A percentile compares a stretch with the other conserved stretches of the same genome.
Evolutionary conservation across 2,329 filamentous ascomycete genomes (phyloP).

Genomic region (Pseudogymnoascus sp.): DNA sequence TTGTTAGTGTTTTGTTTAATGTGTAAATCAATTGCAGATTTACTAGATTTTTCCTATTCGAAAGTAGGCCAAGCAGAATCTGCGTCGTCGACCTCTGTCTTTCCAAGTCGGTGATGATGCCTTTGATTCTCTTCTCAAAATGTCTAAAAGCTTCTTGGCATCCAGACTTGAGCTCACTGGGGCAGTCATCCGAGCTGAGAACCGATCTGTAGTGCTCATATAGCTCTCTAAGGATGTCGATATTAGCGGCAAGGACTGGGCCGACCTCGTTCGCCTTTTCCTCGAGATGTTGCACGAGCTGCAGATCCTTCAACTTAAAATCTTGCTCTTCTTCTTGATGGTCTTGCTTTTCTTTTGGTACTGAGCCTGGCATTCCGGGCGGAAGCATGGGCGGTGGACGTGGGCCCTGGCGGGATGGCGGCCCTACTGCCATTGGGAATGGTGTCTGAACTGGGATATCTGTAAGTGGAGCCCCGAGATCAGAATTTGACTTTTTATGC

Average conservation of each 20-base stretch:
- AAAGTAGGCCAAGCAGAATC: conserved; percentile 18
- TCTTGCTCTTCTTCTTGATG: not conserved
- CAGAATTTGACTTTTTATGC: too few relatives aligned
- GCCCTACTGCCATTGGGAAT: not conserved
- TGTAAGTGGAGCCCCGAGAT: too few relatives aligned
- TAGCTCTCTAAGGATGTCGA: conserved; percentile 24
- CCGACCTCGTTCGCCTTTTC: conserved; percentile 30
- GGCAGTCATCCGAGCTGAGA: conserved; percentile 8
- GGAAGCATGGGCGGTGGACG: not conserved
- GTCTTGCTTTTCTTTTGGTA: too few relatives aligned
- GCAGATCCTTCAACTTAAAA: conserved; percentile 27
- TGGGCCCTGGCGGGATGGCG: not conserved
- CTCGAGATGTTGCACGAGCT: conserved; percentile 28
- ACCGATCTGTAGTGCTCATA: conserved; percentile 16
- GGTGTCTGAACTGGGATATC: too few relatives aligned
- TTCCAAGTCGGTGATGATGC: conserved; percentile 19
- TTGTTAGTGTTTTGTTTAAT: not conserved
- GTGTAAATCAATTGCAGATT: not conserved
- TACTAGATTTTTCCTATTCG: conserved; percentile 21
- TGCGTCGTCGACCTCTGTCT: conserved; percentile 21
- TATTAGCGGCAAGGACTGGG: conserved; percentile 27
- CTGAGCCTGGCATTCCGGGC: not conserved
- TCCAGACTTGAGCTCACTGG: conserved; percentile 8
- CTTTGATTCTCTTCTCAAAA: conserved; percentile 19
- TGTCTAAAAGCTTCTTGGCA: conserved; percentile 8